These are phyloP conservation scores for Agaricus blazei DNA, from an alignment of 768 basidiomycete genomes.

Conservation along the genomic window DNA sequence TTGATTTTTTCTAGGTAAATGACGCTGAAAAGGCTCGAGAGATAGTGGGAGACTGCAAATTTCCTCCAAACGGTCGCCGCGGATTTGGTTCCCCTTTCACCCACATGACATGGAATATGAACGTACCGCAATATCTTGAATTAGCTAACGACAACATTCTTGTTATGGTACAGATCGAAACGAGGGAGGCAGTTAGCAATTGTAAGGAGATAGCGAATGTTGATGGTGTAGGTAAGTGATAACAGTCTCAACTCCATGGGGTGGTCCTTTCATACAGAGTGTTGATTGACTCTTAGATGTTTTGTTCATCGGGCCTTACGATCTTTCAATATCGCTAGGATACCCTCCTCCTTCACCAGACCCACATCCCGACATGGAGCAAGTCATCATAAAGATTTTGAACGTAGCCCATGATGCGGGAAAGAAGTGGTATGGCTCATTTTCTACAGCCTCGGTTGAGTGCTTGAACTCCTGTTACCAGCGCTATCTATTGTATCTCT, in stretches of 20 bases:
- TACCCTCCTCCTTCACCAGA: conserved; percentile 58
- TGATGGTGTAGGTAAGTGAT: conserved; percentile 51
- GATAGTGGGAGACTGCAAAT: conserved; percentile 51
- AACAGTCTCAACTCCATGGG: not conserved
- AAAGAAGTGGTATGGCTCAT: conserved; percentile 57
- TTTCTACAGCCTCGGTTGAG: not conserved
- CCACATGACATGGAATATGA: conserved; percentile 52
- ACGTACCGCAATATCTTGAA: conserved; percentile 43
- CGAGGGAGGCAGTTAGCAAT: conserved; percentile 51
- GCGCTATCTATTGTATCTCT: conserved; percentile 23
- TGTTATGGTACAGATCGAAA: conserved; percentile 68
- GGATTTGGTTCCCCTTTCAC: conserved; percentile 66
- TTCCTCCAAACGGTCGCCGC: conserved; percentile 57
- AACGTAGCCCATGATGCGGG: conserved; percentile 42
- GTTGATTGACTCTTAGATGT: conserved; percentile 28
- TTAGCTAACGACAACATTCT: conserved; percentile 51
- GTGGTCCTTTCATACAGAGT: conserved; percentile 7
- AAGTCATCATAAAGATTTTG: conserved; percentile 50
- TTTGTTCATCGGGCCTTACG: conserved; percentile 64
- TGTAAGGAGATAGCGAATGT: conserved; percentile 54
- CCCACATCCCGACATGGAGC: conserved; percentile 60
- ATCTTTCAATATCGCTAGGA: conserved; percentile 59
- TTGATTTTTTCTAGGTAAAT: conserved; percentile 37
- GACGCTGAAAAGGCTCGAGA: conserved; percentile 52
- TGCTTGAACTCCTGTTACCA: not conserved